A percentile compares a stretch with the other conserved stretches of the same genome.
Evolutionary conservation across 2,329 filamentous ascomycete genomes (phyloP).

Genomic region (Clonostachys solani): DNA sequence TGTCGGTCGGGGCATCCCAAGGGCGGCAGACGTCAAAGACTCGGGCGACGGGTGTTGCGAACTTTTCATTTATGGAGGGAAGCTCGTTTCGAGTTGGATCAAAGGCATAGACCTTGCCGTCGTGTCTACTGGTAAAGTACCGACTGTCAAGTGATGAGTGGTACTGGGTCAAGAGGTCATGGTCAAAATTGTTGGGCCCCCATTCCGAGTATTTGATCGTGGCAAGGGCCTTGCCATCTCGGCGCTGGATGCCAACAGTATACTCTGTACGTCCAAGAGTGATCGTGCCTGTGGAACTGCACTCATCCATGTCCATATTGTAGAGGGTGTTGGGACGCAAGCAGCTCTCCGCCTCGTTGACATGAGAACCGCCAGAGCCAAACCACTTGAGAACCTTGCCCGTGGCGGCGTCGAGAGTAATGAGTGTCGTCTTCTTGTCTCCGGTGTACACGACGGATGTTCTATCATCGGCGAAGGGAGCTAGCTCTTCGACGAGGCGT

Average conservation of each 20-base stretch:
- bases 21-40: constrained; percentile 87
- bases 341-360: constrained; percentile 72
- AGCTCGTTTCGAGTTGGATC: constrained; percentile 51
- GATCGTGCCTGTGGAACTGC: constrained; percentile 74
- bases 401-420: constrained; percentile 83
- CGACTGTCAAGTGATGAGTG: constrained; percentile 75
- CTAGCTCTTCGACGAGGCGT: constrained; percentile 76
- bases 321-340: constrained; percentile 63
- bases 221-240: constrained; percentile 71
- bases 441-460: constrained; percentile 85
- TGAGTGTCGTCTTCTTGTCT: constrained; percentile 84
- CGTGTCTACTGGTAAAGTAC: constrained; percentile 83
- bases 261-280: constrained; percentile 87
- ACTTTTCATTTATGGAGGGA: constrained; percentile 62
- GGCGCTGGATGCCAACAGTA: constrained; percentile 77
- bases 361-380: constrained; percentile 65
- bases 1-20: constrained; percentile 54
- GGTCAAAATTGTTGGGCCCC: constrained; percentile 87
- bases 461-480: constrained; percentile 71
- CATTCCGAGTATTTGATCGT: constrained; percentile 93
- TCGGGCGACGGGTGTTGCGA: constrained; percentile 74
- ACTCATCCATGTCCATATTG: constrained; percentile 68
- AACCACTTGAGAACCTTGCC: constrained; percentile 83
- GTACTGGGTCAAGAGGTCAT: constrained; percentile 83
- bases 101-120: constrained; percentile 79